These are phyloP conservation scores for Amanita polypyramis DNA, from an alignment of 768 basidiomycete genomes.

Conservation along the genomic window DNA sequence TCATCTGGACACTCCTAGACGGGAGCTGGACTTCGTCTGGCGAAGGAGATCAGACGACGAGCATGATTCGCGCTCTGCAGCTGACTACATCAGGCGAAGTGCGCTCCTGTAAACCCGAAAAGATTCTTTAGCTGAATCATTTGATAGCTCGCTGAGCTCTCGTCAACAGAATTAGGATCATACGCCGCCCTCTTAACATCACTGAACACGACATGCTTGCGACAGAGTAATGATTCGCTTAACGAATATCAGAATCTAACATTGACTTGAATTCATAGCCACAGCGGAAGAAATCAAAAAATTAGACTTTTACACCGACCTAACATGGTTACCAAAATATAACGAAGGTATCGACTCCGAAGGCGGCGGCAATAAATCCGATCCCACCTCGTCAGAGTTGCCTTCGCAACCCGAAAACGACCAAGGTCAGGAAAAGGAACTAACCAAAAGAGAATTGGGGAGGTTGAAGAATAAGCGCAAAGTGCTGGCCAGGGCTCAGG, in stretches of 20 bases:
- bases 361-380: slow-evolving; percentile 1
- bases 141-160: slow-evolving; percentile 24
- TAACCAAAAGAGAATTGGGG: slow-evolving; percentile 39
- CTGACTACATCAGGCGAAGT: slow-evolving; percentile 29
- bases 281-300: slow-evolving; percentile 34
- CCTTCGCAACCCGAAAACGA: slow-evolving; percentile 11
- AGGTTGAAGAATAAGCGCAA: slow-evolving; percentile 41
- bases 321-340: slow-evolving; percentile 53
- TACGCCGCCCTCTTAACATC: slow-evolving; percentile 25
- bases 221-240: slow-evolving; percentile 32
- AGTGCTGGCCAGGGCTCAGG: slow-evolving; percentile 22
- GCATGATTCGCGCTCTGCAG: slow-evolving; percentile 17
- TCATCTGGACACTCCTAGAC: slow-evolving; percentile 16
- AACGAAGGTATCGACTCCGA: slow-evolving; percentile 20
- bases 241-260: neutral
- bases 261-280: slow-evolving; percentile 23
- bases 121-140: neutral
- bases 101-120: slow-evolving; percentile 4
- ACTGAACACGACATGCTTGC: slow-evolving; percentile 33
- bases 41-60: slow-evolving; percentile 6
- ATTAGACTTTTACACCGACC: slow-evolving; percentile 50
- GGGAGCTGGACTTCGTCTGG: slow-evolving; percentile 12
- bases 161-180: slow-evolving; percentile 12
- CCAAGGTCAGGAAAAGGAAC: slow-evolving; percentile 13
- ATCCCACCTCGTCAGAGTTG: neutral